Evolutionary conservation across 768 basidiomycete genomes (phyloP), one percentile per base, ranked within the genome.

Genomic region (Cantharellus cinnabarinus): DNA sequence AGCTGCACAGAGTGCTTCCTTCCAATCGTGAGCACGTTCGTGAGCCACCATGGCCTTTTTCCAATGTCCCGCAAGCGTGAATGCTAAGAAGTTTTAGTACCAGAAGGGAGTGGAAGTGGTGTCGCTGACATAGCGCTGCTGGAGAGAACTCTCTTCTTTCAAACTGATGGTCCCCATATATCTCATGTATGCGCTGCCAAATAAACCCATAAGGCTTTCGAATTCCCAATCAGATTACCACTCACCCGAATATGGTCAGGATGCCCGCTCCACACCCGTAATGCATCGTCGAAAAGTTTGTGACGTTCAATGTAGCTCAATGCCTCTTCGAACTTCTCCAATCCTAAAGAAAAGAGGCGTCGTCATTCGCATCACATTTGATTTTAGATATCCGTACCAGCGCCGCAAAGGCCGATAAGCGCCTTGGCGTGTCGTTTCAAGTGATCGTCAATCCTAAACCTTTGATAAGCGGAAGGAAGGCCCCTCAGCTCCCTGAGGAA

Each of bases 381-480:
- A 15, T 4, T 3, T 20, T 5, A 10, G 15, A 66, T 10, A 48
- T 48, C 10, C 67, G 50, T 59, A 81, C 90, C 93, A 48, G 88
- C 85, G 10, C 78, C 73, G 60, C 76, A 74, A 5, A 99, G 74
- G 68, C 90, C 83, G 50, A 67, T 68, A 58, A 99, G 70, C 2
- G 94, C 94, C 58, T 76, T 83, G 55, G 76, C 74, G 63, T 85
- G 71, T 40, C 88, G 78, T 67, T 79, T 80, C 44, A 98, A 76
- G 67, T 97, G 82, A 66, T 97, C 90, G 66, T 99, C 93, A 60
- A 99, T 98, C 63, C 78, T 78, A 73, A 88, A 95, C 51, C 80
- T 73, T 64, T 97, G 93, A 65, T 94, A 88, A 66, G 79, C 77
- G 60, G 78, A 79, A 51, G 89, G 85, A 64, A 89, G 70, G 0